These are phyloP conservation scores for Jasminum sambac DNA, from an alignment of 257 asterid genomes.

Conservation along the genomic window DNA sequence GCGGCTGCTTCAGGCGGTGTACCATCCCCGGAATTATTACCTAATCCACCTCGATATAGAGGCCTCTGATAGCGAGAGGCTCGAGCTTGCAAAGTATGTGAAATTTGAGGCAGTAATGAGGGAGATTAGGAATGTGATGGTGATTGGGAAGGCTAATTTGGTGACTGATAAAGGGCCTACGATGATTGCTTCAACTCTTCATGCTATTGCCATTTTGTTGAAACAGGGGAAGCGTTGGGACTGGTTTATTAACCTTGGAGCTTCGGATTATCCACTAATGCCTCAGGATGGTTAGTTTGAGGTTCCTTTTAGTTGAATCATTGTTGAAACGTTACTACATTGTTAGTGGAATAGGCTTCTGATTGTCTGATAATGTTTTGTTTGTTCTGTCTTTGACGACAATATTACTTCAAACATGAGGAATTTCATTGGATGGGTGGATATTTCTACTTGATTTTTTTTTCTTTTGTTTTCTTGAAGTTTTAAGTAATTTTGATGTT, in stretches of 20 bases:
- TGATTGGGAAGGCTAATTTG: constrained; percentile 75
- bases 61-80: constrained; percentile 68
- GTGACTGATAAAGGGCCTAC: constrained; percentile 83
- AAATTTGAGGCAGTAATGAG: constrained; percentile 53
- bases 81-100: constrained; percentile 64
- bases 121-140: constrained; percentile 68
- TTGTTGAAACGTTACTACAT: background rate
- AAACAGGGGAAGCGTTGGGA: constrained; percentile 73
- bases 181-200: constrained; percentile 66
- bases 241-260: constrained; percentile 84
- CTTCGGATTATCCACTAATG: constrained; percentile 92
- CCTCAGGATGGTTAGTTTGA: constrained; percentile 83
- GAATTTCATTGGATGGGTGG: background rate
- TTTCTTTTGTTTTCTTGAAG: background rate
- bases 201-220: constrained; percentile 72
- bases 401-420: background rate
- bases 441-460: background rate
- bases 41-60: constrained; percentile 78
- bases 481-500: background rate
- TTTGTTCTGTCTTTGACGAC: background rate
- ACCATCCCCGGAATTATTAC: constrained; percentile 85
- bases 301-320: background rate
- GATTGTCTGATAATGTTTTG: constrained; percentile 3
- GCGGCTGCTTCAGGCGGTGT: constrained; percentile 77
- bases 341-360: constrained; percentile 13